These are phyloP conservation scores for Taiwanofungus camphoratus DNA, from an alignment of 1,284 basidiomycete species.

Conservation along the genomic window DNA sequence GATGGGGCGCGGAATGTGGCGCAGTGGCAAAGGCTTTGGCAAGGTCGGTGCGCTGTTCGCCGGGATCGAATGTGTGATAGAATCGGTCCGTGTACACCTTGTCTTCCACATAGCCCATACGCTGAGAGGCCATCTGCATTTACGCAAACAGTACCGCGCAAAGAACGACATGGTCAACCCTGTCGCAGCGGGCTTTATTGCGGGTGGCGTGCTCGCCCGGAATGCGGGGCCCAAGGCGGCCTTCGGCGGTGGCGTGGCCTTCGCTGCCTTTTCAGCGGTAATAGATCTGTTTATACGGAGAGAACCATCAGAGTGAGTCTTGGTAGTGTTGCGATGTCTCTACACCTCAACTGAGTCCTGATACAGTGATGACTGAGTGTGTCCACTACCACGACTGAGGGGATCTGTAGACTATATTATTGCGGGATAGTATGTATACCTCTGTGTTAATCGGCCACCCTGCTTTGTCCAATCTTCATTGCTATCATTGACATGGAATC, in stretches of 20 bases:
- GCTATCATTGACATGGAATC: no score
- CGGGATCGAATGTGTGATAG: slow-evolving; percentile 93
- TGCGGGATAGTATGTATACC: not conserved
- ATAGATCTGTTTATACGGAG: slow-evolving; percentile 85
- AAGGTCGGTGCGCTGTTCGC: slow-evolving; percentile 94
- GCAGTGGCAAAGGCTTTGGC: slow-evolving; percentile 87
- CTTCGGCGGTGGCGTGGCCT: slow-evolving; percentile 78
- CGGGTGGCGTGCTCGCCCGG: slow-evolving; percentile 79
- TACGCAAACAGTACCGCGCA: slow-evolving; percentile 74
- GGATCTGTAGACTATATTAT: not conserved
- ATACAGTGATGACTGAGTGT: not conserved
- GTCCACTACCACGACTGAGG: not conserved
- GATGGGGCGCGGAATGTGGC: slow-evolving; percentile 92
- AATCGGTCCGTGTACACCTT: slow-evolving; percentile 70
- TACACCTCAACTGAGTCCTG: not conserved
- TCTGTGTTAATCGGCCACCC: not conserved
- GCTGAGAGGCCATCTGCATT: slow-evolving; percentile 3
- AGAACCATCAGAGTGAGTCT: slow-evolving; percentile 72
- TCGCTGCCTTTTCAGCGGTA: slow-evolving; percentile 85
- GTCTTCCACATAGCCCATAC: slow-evolving; percentile 4
- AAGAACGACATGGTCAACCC: slow-evolving; percentile 91
- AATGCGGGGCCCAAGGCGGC: slow-evolving; percentile 82
- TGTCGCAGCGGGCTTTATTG: slow-evolving; percentile 64
- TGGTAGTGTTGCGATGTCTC: not conserved
- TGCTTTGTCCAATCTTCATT: no score